phyloP scores from a whole-genome alignment of 179 eudicot species.

The Beta lomatogona region DNA sequence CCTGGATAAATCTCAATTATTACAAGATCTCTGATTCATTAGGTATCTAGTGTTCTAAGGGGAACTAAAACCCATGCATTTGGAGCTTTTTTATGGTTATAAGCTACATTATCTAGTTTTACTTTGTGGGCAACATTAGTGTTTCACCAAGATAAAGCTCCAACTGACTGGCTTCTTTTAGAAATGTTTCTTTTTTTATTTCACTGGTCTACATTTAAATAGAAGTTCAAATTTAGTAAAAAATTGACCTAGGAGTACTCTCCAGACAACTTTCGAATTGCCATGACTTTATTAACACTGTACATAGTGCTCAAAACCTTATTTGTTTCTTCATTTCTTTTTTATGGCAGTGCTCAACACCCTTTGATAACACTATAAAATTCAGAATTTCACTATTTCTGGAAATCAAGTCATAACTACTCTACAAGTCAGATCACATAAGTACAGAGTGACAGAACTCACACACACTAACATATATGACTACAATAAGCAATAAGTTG shows the following conservation, averaged over 20 bases:
- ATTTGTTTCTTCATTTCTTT: too few relatives aligned
- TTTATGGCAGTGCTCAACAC: not conserved
- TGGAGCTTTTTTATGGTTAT: not conserved
- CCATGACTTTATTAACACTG: not conserved
- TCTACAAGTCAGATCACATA: not conserved
- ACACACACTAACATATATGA: not conserved
- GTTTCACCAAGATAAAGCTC: not conserved
- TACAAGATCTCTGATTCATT: not conserved
- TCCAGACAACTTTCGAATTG: not conserved
- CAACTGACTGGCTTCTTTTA: not conserved
- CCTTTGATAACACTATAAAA: not conserved
- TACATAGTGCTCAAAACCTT: not conserved
- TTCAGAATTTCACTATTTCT: not conserved
- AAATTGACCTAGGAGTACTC: not conserved
- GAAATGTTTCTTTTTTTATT: not conserved
- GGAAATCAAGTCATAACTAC: not conserved
- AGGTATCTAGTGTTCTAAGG: not conserved
- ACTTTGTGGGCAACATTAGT: not conserved
- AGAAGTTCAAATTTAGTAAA: not conserved
- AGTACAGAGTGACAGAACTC: not conserved
- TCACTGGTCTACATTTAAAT: not conserved
- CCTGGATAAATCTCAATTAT: not conserved
- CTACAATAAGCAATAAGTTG: slow-evolving; percentile 17
- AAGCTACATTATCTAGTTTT: not conserved
- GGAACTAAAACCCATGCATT: not conserved